Base-by-base conservation (phyloP, 2,329 filamentous ascomycete species). In the Cryphonectria radicalis region DNA sequence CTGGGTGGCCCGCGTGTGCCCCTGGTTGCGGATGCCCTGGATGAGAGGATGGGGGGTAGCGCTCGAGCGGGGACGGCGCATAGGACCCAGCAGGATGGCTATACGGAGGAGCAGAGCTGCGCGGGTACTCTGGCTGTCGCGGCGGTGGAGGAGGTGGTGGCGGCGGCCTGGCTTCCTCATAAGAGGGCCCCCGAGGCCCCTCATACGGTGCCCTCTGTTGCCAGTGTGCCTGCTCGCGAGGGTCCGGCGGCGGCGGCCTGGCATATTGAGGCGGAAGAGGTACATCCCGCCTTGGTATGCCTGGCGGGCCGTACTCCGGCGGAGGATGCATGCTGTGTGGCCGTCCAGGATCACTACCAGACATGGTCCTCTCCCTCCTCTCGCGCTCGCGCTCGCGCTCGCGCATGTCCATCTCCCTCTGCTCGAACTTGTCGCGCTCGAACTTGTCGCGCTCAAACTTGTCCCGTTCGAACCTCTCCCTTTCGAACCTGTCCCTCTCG, bases 121-220 rank as follows among this genome's bases (percentile, higher is more conserved):
- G 78, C 57, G 84, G 84, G 73, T 86, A 87, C 5, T 89, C 87
- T 70, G 82, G 79, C 66, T 84, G 85, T 63, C 84, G 81, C 25
- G 83, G 82, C 53, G 46, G 43, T 22, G 43, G 43, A 19, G 42
- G 42, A 19, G 43, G 85, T 63, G 83, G 85, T 63, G 83, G 82
- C 50, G 82, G 83, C 63, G 81, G 63, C 57, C 71, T 73, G 17
- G 69, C 57, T 37, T 73, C 83, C 28, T 85, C 82, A 70, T 85
- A 86, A 0, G 81, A 79, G 3, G 78, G 46, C 19, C 46, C 79
- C 46, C 83, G 78, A 8, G 81, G 76, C 19, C 82, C 82, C 25
- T 86, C 84, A 66, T 83, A 86, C 32, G 81, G 78, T 43, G 81
- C 79, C 13, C 78, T 76, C 46, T 76, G 77, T 43, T 76, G 77